Base-by-base conservation (phyloP, 1,139 yeast genomes). In the Kurtzmaniella quercitrusa region DNA sequence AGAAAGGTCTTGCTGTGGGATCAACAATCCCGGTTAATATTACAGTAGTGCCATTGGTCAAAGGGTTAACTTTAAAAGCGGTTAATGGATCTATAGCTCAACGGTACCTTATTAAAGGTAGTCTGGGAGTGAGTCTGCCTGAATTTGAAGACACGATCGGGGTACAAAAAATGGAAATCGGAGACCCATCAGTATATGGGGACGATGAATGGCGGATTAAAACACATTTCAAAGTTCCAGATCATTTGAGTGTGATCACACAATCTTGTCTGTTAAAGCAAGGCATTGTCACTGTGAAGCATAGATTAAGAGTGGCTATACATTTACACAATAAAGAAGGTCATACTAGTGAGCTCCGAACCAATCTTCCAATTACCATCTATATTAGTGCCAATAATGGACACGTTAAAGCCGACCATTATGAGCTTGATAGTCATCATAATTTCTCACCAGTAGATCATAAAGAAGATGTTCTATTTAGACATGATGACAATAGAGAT, bases 291-390 rank as follows among this genome's bases (percentile, higher is more conserved):
- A 74, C 70, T 46, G 84, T 82, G 6, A 75, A 79, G 46, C 91
- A 85, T 58, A 73, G 84, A 51, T 56, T 85, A 39, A 74, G 83
- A 46, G 63, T 83, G 17, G 71, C 72, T 2, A 73, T 84, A 21
- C 77, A 77, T 43, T 59, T 85, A 39, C 66, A 74, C 25, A 84
- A 83, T 55, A 68, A 77, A 2, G 81, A 75, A 48, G 87, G 88
- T 1, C 86, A 81, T 55, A 68, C 77, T 6, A 81, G 86, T 47
- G 91, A 85, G 60, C 62, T 84, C 25, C 65, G 88, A 39, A 87
- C 90, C 2, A 81, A 84, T 39, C 62, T 85, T 41, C 90, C 91
- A 0, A 68, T 85, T 2, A 69, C 66, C 34, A 58, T 85, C 7
- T 85, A 80, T 55, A 67, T 81, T 8, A 78, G 82, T 42, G 78